Evolutionary conservation across 257 asterid species (phyloP), one percentile per base, ranked within the genome.

Genomic region (Solanum peruvianum): DNA sequence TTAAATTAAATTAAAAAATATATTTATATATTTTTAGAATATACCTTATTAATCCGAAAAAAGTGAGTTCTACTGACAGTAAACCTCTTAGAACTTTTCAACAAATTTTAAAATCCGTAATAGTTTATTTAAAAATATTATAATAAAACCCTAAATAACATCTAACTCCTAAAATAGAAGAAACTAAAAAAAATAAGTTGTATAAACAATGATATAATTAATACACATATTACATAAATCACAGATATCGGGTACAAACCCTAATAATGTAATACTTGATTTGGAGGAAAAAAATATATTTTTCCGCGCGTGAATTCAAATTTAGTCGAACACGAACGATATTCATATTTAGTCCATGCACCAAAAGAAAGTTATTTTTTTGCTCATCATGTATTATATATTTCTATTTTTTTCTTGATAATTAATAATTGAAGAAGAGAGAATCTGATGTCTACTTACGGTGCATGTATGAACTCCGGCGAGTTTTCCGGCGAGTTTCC

Each of bases 401-500:
- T 10, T 62, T n/a, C 70, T 62, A n/a, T 23, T 62, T 62, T 31
- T n/a, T n/a, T 62, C 31, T 11, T 62, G 70, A 62, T 9, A 10
- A 62, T 23, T n/a, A 62, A n/a, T 4, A 62, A n/a, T 62, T 62
- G 31, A n/a, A n/a, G 31, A n/a, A 62, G 7, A 62, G n/a, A n/a
- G 13, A n/a, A 23, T n/a, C 7, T n/a, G 31, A 66, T 66, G 72
- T 66, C 72, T 11, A 66, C 16, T 0, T 66, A n/a, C 73, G 73
- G 73, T 69, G 76, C 6, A 70, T 70, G 44, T 70, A 33, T 70
- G 77, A 69, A 29, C 23, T 14, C 75, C 77, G 42, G 77, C 20
- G 76, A 31, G 11, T 7, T 69, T 14, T 29, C 23, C 23, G 94
- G 87, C 89, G 93, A 93, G 91, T 95, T 96, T 84, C 99, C 99